Percentiles rank a stretch among this genome's conserved stretches.
phyloP scores from a whole-genome alignment of 305 asterid species.

The Solanum chacoense region DNA sequence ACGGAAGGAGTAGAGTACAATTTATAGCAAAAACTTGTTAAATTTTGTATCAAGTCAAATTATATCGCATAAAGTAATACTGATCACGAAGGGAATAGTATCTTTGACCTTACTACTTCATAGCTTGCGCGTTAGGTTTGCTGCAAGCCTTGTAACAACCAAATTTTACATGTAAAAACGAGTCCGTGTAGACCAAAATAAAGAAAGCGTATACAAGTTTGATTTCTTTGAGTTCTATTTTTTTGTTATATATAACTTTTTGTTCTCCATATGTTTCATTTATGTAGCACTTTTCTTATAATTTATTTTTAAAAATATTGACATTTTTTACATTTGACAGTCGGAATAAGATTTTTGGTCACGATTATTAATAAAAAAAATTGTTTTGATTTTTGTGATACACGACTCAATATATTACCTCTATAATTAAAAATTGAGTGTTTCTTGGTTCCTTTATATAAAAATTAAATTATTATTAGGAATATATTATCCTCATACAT shows the following conservation, averaged over 20 bases:
- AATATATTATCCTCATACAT: neutral
- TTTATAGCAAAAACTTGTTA: accelerated
- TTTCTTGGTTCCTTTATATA: neutral
- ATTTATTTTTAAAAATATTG: neutral
- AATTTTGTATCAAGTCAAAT: accelerated
- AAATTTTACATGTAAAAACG: neutral
- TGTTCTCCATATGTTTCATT: neutral
- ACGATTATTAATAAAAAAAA: neutral
- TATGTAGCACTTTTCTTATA: neutral
- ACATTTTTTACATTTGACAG: neutral
- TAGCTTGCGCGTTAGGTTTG: neutral
- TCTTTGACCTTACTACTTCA: neutral
- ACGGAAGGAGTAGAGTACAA: accelerated
- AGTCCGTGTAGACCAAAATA: neutral
- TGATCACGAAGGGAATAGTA: neutral
- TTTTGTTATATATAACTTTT: neutral
- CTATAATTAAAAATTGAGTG: neutral
- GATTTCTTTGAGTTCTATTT: neutral
- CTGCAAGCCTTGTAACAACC: neutral
- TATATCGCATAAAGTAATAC: neutral
- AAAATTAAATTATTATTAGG: neutral
- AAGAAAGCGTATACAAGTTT: neutral
- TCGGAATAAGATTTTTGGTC: neutral
- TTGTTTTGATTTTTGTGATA: neutral
- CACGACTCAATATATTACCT: neutral